Base-by-base conservation (phyloP, 768 basidiomycete genomes). In the Gloeostereum incarnatum region DNA sequence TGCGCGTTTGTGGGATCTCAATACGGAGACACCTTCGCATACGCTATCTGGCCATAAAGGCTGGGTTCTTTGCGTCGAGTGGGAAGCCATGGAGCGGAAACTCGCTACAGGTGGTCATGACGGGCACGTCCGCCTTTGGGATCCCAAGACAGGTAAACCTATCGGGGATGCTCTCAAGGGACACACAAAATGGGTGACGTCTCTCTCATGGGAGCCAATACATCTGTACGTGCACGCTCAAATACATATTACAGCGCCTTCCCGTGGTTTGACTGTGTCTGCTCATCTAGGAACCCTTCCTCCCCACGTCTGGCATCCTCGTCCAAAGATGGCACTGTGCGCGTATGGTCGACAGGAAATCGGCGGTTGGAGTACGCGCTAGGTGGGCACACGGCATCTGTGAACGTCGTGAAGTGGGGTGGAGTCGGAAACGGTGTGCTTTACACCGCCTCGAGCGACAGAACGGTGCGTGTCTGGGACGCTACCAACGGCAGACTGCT, bases 31-130 rank as follows among this genome's bases (percentile, higher is more conserved):
- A 5, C 94, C 96, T 1, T 88, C 86, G 27, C 83, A 88, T 53
- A 82, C 80, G 10, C 69, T 98, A 13, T 60, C 72, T 0, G 96
- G 96, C 0, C 96, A 99, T 53, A 78, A 79, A 47, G 93, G 92
- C 1, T 97, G 93, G 94, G 91, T 99, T 1, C 69, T 98, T 2
- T 97, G 91, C 49, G 87, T 92, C 4, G 96, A 97, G 52, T 99
- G 94, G 93, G 92, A 97, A 50, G 86, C 87, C 0, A 72, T 87
- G 68, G 93, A 97, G 53, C 66, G 91, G 31, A 82, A 80, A 49
- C 62, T 98, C 10, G 94, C 93, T 0, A 91, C 88, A 3, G 96
- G 96, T 1, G 92, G 92, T 0, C 84, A 97, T 52, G 93, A 99
- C 57, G 87, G 89, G 13, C 85, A 91, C 50, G 88, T 86, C 18